A percentile compares a stretch with the other conserved stretches of the same genome.
Conservation (phyloP, 1,284 basidiomycete species). For the Papiliotrema laurentii region DNA sequence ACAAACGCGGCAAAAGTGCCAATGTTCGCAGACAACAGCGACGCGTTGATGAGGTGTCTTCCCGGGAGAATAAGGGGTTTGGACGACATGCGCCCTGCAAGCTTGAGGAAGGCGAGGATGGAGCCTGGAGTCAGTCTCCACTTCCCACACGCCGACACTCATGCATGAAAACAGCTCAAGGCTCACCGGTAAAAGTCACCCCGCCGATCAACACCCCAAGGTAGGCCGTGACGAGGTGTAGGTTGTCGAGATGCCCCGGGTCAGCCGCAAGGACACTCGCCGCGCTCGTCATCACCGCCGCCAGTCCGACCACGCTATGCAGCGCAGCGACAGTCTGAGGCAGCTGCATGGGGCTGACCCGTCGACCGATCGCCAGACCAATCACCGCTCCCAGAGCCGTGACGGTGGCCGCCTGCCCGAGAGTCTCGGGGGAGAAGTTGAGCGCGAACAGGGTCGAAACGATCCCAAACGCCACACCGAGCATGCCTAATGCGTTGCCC, state of each 20-base stretch:
- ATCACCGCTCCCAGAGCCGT: slow-evolving; percentile 63
- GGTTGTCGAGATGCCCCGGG: slow-evolving; percentile 56
- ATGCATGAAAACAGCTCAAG: not conserved
- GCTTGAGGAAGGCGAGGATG: slow-evolving; percentile 79
- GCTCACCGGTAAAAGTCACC: slow-evolving; percentile 26
- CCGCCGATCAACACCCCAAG: slow-evolving; percentile 74
- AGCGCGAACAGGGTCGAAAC: slow-evolving; percentile 72
- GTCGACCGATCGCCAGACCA: slow-evolving; percentile 65
- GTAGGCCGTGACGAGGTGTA: slow-evolving; percentile 76
- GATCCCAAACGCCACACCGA: slow-evolving; percentile 74
- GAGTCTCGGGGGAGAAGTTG: slow-evolving; percentile 67
- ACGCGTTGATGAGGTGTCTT: slow-evolving; percentile 66
- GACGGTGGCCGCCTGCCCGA: slow-evolving; percentile 71
- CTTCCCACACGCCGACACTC: slow-evolving; percentile 54
- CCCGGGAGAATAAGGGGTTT: slow-evolving; percentile 66
- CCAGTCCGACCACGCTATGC: slow-evolving; percentile 78
- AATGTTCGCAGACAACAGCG: slow-evolving; percentile 63
- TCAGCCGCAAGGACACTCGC: slow-evolving; percentile 67
- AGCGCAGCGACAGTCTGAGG: slow-evolving; percentile 71
- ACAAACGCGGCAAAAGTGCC: slow-evolving; percentile 71
- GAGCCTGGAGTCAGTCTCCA: slow-evolving; percentile 55
- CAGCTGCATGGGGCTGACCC: slow-evolving; percentile 76
- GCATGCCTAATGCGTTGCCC: slow-evolving; percentile 74
- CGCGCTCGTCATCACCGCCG: slow-evolving; percentile 76
- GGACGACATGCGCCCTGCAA: slow-evolving; percentile 71